These are phyloP conservation scores for Aspergillus puulaauensis DNA, from an alignment of 2,329 filamentous ascomycete genomes.

Conservation along the genomic window DNA sequence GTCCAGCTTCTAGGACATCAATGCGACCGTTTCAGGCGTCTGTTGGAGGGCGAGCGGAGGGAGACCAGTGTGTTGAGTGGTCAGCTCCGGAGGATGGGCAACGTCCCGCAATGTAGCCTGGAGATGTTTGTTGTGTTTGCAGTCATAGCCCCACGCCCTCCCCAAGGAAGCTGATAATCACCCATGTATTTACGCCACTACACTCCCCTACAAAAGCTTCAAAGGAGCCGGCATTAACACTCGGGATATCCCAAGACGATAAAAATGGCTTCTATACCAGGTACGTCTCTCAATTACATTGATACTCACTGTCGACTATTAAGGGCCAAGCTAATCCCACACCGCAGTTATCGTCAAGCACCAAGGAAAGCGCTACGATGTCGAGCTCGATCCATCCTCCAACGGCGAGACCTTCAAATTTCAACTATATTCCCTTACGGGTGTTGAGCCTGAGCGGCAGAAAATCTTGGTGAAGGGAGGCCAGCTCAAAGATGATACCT, in stretches of 20 bases:
- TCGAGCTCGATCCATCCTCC: constrained; percentile 82
- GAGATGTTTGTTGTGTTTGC: constrained; percentile 19
- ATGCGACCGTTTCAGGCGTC: background rate
- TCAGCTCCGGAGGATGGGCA: constrained; percentile 10
- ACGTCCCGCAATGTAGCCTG: constrained; percentile 16
- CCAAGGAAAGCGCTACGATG: constrained; percentile 89
- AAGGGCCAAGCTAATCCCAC: constrained; percentile 21
- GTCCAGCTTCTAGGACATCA: constrained; percentile 5
- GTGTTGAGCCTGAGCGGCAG: constrained; percentile 92
- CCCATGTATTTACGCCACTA: constrained; percentile 18
- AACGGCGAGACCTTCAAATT: constrained; percentile 93
- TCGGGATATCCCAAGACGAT: constrained; percentile 6
- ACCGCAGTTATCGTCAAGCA: constrained; percentile 84
- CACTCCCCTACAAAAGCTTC: constrained; percentile 7
- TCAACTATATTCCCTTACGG: constrained; percentile 91
- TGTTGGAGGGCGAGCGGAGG: background rate
- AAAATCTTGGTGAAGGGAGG: constrained; percentile 94
- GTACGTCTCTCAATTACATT: constrained; percentile 37
- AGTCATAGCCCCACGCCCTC: constrained; percentile 22
- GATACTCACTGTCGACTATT: background rate
- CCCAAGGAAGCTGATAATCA: constrained; percentile 13
- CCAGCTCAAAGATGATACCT: constrained; percentile 92
- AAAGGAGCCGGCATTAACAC: constrained; percentile 2
- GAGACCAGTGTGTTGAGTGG: background rate
- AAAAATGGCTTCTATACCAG: constrained; percentile 57